These are phyloP conservation scores for Aegle marmelos DNA, from an alignment of 345 rosid species.

Conservation along the genomic window DNA sequence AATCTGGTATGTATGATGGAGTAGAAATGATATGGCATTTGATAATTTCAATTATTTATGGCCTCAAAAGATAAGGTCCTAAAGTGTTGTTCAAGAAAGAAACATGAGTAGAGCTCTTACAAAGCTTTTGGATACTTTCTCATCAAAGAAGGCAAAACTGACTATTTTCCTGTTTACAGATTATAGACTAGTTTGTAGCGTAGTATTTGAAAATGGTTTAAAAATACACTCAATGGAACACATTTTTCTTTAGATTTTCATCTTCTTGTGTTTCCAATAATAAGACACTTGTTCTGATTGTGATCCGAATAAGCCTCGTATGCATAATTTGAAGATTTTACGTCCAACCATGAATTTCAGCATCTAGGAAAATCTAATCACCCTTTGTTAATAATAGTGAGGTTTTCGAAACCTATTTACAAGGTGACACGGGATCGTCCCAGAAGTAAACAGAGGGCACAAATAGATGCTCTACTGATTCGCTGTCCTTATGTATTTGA, in stretches of 20 bases:
- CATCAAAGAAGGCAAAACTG: not conserved
- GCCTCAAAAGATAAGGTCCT: not conserved
- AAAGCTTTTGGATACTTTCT: not conserved
- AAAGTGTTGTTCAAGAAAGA: not conserved
- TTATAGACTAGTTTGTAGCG: not conserved
- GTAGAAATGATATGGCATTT: not conserved
- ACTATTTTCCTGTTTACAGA: not conserved
- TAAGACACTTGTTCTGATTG: not conserved
- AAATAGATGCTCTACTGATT: no score
- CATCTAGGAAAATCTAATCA: not conserved
- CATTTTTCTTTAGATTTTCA: not conserved
- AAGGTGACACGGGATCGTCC: not conserved
- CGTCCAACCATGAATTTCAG: not conserved
- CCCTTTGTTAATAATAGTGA: no score
- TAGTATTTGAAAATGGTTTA: not conserved
- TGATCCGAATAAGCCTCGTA: not conserved
- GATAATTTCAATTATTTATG: not conserved
- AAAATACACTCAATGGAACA: not conserved
- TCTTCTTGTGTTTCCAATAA: not conserved
- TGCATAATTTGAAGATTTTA: not conserved
- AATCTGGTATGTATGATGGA: not conserved
- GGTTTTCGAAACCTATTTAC: not conserved
- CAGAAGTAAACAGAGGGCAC: not conserved
- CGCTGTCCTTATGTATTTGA: not conserved
- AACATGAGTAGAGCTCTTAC: not conserved